Conservation (phyloP, 306 rosid species). For the Gastrolobium villosum region DNA sequence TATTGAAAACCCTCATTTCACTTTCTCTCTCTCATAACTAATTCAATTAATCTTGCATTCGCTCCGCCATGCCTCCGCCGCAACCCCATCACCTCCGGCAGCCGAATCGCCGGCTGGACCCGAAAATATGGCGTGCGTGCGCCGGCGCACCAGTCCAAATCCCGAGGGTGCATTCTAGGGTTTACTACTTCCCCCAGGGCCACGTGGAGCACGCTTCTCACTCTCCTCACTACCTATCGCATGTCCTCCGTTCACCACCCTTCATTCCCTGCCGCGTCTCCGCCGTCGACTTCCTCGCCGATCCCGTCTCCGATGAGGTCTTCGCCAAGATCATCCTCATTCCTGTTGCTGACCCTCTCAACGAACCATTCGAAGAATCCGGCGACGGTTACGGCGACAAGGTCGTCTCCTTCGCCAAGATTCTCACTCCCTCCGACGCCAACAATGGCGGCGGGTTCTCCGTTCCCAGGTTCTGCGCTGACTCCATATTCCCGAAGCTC, state of each 20-base stretch:
- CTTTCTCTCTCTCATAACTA: background rate
- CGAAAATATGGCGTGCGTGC: constrained; percentile 64
- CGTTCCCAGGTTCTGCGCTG: constrained; percentile 73
- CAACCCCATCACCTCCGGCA: constrained; percentile 24
- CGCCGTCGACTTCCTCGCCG: constrained; percentile 50
- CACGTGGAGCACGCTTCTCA: constrained; percentile 60
- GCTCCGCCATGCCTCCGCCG: constrained; percentile 41
- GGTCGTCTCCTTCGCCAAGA: constrained; percentile 61
- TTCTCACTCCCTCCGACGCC: constrained; percentile 73
- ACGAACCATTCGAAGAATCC: background rate
- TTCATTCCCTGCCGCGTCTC: constrained; percentile 53
- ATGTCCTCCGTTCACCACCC: constrained; percentile 40
- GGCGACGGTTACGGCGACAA: background rate
- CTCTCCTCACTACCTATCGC: constrained; percentile 41
- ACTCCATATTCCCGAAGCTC: constrained; percentile 64
- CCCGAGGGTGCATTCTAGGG: constrained; percentile 64
- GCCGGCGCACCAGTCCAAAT: constrained; percentile 59
- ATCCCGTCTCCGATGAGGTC: constrained; percentile 62
- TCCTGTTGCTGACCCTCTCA: constrained; percentile 34
- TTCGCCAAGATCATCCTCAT: constrained; percentile 58
- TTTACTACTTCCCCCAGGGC: constrained; percentile 75
- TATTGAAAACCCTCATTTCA: background rate
- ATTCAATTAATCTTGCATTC: background rate
- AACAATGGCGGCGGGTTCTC: constrained; percentile 75
- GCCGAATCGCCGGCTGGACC: constrained; percentile 44